These are phyloP conservation scores for Ophiostoma sp. DNA, from an alignment of 2,329 filamentous ascomycete species.

Conservation along the genomic window DNA sequence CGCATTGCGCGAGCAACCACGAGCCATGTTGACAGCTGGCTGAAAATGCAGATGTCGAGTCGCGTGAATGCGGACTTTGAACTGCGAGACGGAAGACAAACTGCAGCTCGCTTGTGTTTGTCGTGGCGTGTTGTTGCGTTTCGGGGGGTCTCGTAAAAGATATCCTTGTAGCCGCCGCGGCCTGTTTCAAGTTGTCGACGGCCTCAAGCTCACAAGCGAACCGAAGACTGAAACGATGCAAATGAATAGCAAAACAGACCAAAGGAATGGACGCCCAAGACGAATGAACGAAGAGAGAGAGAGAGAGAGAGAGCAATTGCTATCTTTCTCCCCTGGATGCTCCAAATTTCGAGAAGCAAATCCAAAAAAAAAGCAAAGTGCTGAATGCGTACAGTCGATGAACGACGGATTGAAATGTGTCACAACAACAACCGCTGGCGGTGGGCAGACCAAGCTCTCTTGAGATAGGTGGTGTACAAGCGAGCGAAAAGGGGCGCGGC, in stretches of 20 bases:
- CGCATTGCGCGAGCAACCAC: conserved; percentile 19
- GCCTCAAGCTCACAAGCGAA: background rate
- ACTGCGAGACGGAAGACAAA: background rate
- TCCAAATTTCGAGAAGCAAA: background rate
- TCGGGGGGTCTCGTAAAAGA: background rate
- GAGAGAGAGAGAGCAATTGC: background rate
- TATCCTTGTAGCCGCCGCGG: background rate
- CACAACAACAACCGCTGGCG: background rate
- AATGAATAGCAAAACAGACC: background rate
- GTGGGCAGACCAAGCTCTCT: background rate
- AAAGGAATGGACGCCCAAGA: background rate
- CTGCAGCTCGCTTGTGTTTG: background rate
- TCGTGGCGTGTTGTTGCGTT: background rate
- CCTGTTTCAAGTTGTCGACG: background rate
- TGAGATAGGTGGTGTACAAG: background rate
- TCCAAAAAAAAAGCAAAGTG: too few species aligned
- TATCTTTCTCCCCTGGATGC: background rate
- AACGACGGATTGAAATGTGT: background rate
- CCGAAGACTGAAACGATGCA: background rate
- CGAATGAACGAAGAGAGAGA: background rate
- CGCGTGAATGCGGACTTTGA: background rate
- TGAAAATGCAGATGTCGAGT: background rate
- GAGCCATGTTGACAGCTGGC: conserved; percentile 23
- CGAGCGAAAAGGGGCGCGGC: background rate
- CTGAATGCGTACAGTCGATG: background rate